Evolutionary conservation across 169 alveolate species (phyloP).

Genomic region (Eimeria maxima): DNA sequence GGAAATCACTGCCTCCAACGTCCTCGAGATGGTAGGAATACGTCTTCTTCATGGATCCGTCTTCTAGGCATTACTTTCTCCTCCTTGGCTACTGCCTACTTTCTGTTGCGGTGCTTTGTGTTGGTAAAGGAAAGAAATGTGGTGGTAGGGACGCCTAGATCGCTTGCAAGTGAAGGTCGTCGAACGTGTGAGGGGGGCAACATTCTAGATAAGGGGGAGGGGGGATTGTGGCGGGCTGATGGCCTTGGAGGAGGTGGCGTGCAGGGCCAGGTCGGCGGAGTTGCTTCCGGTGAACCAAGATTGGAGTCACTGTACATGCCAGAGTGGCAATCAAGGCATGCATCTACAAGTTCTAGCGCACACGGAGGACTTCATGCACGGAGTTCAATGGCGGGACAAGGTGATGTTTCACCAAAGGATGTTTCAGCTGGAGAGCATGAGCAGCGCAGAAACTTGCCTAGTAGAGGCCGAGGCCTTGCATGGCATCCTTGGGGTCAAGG

Average conservation of each 20-base stretch:
- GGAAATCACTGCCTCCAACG: background rate
- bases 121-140: background rate
- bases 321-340: background rate
- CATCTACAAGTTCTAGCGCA: background rate
- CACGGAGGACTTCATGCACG: background rate
- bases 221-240: background rate
- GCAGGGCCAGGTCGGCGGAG: background rate
- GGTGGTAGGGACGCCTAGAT: background rate
- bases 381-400: background rate
- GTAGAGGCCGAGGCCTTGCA: too few relatives aligned
- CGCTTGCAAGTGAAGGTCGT: slow-evolving; percentile 8
- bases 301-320: background rate
- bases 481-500: background rate
- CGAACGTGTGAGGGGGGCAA: background rate
- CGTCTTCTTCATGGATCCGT: background rate
- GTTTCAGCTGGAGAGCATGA: background rate
- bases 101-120: background rate
- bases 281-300: background rate
- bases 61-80: background rate
- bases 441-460: background rate
- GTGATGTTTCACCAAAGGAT: background rate
- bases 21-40: background rate
- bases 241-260: background rate
- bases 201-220: background rate
- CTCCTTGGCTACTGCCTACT: background rate